Evolutionary conservation across 371 early-diverging fungal species (phyloP).

Genomic region (Coemansia sp.): DNA sequence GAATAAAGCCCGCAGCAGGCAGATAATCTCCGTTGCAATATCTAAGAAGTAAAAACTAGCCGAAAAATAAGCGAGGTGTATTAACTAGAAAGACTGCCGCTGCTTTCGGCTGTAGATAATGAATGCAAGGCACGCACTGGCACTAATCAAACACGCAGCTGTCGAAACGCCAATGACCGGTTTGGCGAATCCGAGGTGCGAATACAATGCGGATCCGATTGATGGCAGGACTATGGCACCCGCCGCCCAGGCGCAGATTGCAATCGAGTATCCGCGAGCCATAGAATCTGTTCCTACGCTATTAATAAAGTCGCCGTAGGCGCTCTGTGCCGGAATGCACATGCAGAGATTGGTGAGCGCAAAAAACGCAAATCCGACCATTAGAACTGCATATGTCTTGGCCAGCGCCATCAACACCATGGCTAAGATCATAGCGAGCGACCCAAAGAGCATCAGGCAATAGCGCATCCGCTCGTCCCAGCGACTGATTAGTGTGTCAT

Average conservation of each 20-base stretch:
- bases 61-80: too few relatives aligned
- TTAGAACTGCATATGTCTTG: conserved; percentile 23
- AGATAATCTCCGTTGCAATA: too few relatives aligned
- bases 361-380: conserved; percentile 30
- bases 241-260: conserved; percentile 24
- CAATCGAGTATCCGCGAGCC: conserved; percentile 34
- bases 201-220: conserved; percentile 30
- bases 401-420: conserved; percentile 27
- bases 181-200: conserved; percentile 20
- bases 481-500: conserved; percentile 15
- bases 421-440: conserved; percentile 8
- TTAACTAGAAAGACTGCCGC: neutral
- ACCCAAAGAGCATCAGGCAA: conserved; percentile 24
- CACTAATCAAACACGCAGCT: conserved; percentile 10
- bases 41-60: too few relatives aligned
- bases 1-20: too few relatives aligned
- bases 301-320: conserved; percentile 41
- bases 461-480: conserved; percentile 31
- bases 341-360: conserved; percentile 32
- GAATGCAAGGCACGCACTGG: conserved; percentile 9
- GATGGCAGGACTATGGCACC: conserved; percentile 32
- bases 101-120: neutral
- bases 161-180: conserved; percentile 14
- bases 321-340: conserved; percentile 38
- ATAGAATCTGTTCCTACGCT: conserved; percentile 15